Evolutionary conservation across 2,329 filamentous ascomycete genomes (phyloP), one percentile per base, ranked within the genome.

Genomic region (Aspergillus bombycis): DNA sequence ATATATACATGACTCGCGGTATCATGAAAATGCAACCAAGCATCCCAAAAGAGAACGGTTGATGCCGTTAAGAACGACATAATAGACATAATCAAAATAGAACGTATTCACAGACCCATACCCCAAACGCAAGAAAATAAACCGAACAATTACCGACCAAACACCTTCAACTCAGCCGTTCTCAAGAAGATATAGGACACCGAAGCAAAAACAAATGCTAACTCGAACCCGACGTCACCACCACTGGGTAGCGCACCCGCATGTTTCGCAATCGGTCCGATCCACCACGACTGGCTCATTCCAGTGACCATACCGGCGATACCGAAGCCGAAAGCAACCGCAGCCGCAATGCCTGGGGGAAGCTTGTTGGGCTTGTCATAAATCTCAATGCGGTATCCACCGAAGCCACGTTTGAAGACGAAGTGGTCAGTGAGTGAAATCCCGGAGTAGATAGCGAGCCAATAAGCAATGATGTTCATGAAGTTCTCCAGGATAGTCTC

Each of bases 361-460:
- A 92, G 82, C 57, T 83, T 84, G 0, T 77, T 72, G 0, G 84
- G 82, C 60, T 85, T 80, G 66, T 88, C 83, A 74, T 90, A 91
- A 65, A 83, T 74, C 48, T 85, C 83, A 0, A 84, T 78, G n/a
- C 78, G 73, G 74, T 92, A 92, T 10, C 86, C 87, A 2, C 66
- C 60, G 67, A 90, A 85, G 3, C 87, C 86, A 28, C 85, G 83
- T 71, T 86, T 86, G 81, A 89, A 92, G 72, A 91, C 70, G 70
- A 91, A 85, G 77, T 92, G 90, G 61, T 92, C 90, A 1, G 83
- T 80, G 21, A 92, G 74, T 1, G 85, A 81, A 66, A 92, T 86
- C 54, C 85, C 89, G 67, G 87, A 85, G 78, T 92, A 93, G 70
- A 92, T 91, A 55, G 89, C 87, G 1, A 92, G 82, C 89, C 90